Evolutionary conservation across 139 green algal species (phyloP).

Genomic region (Coccomyxa sp.): DNA sequence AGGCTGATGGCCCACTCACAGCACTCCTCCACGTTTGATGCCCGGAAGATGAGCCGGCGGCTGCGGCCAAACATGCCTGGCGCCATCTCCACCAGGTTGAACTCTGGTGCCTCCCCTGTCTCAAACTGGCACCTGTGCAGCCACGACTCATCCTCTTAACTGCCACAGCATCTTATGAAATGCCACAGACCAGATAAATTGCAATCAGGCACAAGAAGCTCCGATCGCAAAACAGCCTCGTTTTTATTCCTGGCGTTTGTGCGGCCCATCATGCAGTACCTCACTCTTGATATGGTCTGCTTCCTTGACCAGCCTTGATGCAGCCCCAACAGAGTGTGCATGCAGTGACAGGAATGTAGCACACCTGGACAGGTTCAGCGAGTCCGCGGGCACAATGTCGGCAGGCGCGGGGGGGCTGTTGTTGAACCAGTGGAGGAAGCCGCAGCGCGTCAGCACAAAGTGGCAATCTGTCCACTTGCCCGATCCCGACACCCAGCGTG

Average conservation of each 20-base stretch:
- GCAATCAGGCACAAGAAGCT: too few species aligned
- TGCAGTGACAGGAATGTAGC: too few species aligned
- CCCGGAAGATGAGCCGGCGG: slow-evolving; percentile 13
- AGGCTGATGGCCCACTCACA: slow-evolving; percentile 63
- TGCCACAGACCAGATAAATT: too few species aligned
- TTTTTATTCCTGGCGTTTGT: too few species aligned
- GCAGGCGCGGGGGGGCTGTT: neutral
- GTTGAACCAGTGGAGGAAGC: slow-evolving; percentile 62
- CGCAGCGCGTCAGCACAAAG: slow-evolving; percentile 62
- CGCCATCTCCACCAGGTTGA: slow-evolving; percentile 51
- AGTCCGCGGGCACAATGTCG: slow-evolving; percentile 17
- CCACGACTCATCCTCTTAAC: too few species aligned
- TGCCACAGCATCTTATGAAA: too few species aligned
- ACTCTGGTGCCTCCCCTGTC: slow-evolving; percentile 51
- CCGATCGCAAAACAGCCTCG: too few species aligned
- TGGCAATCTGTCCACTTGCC: slow-evolving; percentile 47
- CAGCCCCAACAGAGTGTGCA: too few species aligned
- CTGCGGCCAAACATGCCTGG: slow-evolving; percentile 8
- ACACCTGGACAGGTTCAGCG: slow-evolving; percentile 33
- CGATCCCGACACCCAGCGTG: slow-evolving; percentile 32
- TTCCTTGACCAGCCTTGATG: too few species aligned
- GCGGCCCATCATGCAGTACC: too few species aligned
- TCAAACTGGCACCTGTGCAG: slow-evolving; percentile 45
- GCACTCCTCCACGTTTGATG: slow-evolving; percentile 46
- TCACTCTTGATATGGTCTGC: too few species aligned